Evolutionary conservation across 1,139 yeast species (phyloP), one percentile per base, ranked within the genome.

Genomic region (Scheffersomyces parashehatae): DNA sequence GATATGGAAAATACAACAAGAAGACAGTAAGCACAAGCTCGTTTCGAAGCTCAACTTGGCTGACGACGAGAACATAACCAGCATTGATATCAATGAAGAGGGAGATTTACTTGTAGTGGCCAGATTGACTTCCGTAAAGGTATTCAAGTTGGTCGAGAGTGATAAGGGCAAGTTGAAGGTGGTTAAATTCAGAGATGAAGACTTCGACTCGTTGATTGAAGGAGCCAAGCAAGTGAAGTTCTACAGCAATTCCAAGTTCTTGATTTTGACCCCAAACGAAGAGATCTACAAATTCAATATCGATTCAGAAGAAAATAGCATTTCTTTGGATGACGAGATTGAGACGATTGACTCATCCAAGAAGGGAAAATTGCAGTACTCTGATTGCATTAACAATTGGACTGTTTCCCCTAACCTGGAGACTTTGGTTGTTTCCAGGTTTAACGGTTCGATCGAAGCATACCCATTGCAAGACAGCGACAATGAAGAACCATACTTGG

Each of bases 11-110:
- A 60, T 89, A 30, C 60, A 58, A n/a, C 35, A 31, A 31, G 65
- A 56, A 29, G 70, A 58, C 12, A 62, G 61, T 29, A 70, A 44
- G 56, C 67, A 73, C 52, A 77, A 77, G 47, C 65, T 89, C 44
- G 82, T 88, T 10, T 72, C 86, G 40, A 88, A 87, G 60, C 62
- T 90, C 54, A 72, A 77, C 1, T 67, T 89, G 46, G 74, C 82
- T 36, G 95, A 85, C 53, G 96, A 88, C 39, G 97, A 89, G 53
- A 87, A 88, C 64, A 83, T 93, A 39, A 74, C 91, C 2, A 68
- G 79, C 39, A 89, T 86, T 41, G 75, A 82, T n/a, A 60, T 90
- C 37, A 85, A 89, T 29, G 73, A 77, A 15, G 82, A 82, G 51
- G 95, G 88, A 1, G 67, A 79, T 33, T 70, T 82, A 29, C 67